phyloP scores from a whole-genome alignment of 352 stramenopile species.

The Phytopythium litorale region DNA sequence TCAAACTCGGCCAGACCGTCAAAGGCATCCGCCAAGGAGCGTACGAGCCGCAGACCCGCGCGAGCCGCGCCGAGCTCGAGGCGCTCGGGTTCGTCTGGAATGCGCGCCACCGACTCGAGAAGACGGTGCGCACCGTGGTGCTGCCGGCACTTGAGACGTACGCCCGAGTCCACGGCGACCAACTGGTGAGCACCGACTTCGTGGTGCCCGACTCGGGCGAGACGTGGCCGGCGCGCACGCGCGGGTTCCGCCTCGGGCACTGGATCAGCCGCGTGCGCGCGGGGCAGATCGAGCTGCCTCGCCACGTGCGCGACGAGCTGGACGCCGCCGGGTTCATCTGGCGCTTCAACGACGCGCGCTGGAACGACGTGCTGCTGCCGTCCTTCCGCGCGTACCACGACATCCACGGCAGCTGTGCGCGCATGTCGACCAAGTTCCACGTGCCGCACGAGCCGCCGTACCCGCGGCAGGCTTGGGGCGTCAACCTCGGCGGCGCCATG shows the following conservation, averaged over 20 bases:
- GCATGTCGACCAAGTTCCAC: constrained; percentile 74
- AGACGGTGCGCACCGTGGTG: constrained; percentile 47
- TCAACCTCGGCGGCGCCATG: constrained; percentile 68
- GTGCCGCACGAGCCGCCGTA: constrained; percentile 60
- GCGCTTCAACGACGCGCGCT: constrained; percentile 70
- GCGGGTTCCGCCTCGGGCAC: constrained; percentile 61
- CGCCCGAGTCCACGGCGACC: constrained; percentile 31
- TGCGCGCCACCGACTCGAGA: constrained; percentile 53
- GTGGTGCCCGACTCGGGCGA: constrained; percentile 53
- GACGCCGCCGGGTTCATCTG: constrained; percentile 67
- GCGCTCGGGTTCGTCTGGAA: constrained; percentile 93
- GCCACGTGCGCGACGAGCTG: constrained; percentile 39
- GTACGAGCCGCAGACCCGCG: constrained; percentile 76
- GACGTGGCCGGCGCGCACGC: constrained; percentile 45
- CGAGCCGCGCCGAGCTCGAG: constrained; percentile 69
- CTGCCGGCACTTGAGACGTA: constrained; percentile 58
- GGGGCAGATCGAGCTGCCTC: constrained; percentile 37
- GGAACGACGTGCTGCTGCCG: constrained; percentile 57
- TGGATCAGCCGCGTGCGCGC: constrained; percentile 69
- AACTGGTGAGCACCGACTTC: constrained; percentile 65
- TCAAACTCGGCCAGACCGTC: constrained; percentile 88
- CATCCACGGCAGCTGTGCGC: constrained; percentile 50
- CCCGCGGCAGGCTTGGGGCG: constrained; percentile 50
- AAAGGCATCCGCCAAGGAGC: constrained; percentile 89
- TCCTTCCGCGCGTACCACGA: constrained; percentile 59